phyloP scores from a whole-genome alignment of 345 rosid genomes.

The Euphorbia tirucalli region DNA sequence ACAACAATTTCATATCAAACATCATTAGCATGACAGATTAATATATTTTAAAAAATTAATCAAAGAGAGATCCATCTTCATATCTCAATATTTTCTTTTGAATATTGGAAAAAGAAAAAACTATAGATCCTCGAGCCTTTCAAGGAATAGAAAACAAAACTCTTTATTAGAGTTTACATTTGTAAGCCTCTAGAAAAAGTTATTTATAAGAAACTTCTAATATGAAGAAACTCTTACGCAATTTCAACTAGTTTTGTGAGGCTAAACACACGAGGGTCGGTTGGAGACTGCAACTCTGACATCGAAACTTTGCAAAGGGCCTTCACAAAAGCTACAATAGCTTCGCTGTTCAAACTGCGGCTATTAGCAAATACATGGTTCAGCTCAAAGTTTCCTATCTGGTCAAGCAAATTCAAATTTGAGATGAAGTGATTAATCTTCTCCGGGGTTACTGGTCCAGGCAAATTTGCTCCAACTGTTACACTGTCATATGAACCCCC shows the following conservation, averaged over 20 bases:
- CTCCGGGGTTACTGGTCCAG: constrained; percentile 68
- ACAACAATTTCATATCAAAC: background rate
- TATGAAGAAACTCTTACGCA: constrained; percentile 57
- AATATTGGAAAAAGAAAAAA: background rate
- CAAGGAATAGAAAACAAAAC: background rate
- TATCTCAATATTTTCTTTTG: background rate
- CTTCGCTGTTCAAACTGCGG: constrained; percentile 90
- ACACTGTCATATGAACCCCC: constrained; percentile 95
- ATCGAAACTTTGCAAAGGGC: constrained; percentile 94
- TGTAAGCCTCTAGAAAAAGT: background rate
- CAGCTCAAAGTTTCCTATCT: constrained; percentile 89
- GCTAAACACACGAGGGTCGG: constrained; percentile 99
- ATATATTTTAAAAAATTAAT: background rate
- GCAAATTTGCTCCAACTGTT: constrained; percentile 53
- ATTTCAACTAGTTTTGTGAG: constrained; percentile 94
- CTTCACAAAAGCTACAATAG: constrained; percentile 90
- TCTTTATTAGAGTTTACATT: background rate
- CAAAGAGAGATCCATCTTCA: constrained; percentile 3
- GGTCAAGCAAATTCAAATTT: constrained; percentile 93
- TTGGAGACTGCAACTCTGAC: constrained; percentile 90
- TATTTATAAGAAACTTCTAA: background rate
- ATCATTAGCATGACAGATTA: constrained; percentile 1
- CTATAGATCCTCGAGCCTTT: constrained; percentile 4
- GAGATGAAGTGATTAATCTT: constrained; percentile 75
- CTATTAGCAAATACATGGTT: constrained; percentile 95